Evolutionary conservation across 805 yeast genomes (phyloP), one percentile per base, ranked within the genome.

Genomic region (Yarrowia keelungensis): DNA sequence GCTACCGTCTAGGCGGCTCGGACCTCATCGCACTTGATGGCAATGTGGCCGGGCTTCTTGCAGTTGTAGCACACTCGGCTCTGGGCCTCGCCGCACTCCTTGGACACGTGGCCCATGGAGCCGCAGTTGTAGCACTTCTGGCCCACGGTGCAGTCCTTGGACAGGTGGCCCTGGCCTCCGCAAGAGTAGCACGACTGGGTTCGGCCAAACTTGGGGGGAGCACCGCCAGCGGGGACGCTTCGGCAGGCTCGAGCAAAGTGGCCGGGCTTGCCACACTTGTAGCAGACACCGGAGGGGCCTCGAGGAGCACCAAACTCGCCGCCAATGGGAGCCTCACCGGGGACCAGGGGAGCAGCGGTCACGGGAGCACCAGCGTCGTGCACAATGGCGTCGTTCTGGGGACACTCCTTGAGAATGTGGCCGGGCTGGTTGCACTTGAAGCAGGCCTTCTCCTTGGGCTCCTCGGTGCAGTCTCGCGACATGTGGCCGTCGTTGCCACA

Each of bases 41-140:
- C 90, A 76, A 92, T 88, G 82, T 92, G 98, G 73, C 97, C 98
- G 67, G 90, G 79, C 77, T 86, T 83, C 75, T 89, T 89, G 81
- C 92, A 89, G 79, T 82, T 85, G 86, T 88, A 89, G 81, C 92
- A 89, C 71, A 88, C 83, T 79, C 86, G 87, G 72, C 83, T 79
- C 71, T 79, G 83, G 72, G 84, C 84, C 75, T 85, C 83, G 70
- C 85, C 79, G 81, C 97, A 92, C 73, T 90, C 97, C 80, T 87
- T 90, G 71, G 95, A 87, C 75, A 92, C 88, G 76, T 92, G 98
- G 71, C 97, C 97, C 70, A 89, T 85, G 79, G 89, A 91, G 75
- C 96, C 96, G 81, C 98, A 92, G 80, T 89, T 89, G 88, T 90
- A 92, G 81, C 98, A 92, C 81, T 92, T 95, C 81, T 92, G 92